Percentiles rank a stretch among this genome's conserved stretches.
Conservation (phyloP, 176 grass and related monocot species). For the Rhipidocladum racemiflorum region DNA sequence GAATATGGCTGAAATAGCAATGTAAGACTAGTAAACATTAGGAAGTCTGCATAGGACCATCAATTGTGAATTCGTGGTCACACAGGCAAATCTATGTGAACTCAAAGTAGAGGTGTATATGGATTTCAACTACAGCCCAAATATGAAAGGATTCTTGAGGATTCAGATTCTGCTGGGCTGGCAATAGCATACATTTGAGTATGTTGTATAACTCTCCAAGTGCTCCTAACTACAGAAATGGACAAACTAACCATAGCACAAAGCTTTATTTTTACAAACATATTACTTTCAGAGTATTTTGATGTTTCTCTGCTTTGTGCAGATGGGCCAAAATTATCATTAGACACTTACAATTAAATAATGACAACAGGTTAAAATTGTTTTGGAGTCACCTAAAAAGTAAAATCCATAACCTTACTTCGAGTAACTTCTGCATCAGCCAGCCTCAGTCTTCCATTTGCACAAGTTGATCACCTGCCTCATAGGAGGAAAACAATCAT, state of each 20-base stretch:
- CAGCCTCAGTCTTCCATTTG: no score
- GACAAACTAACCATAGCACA: background rate
- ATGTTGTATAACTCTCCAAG: background rate
- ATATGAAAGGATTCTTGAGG: no score
- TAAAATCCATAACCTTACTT: background rate
- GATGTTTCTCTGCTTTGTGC: conserved; percentile 19
- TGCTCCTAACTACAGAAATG: background rate
- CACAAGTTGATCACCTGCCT: conserved; percentile 16
- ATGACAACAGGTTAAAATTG: background rate
- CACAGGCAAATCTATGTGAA: no score
- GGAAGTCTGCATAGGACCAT: no score
- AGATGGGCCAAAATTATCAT: background rate
- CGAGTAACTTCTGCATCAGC: background rate
- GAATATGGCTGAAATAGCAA: background rate
- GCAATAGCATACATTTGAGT: background rate
- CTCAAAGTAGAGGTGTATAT: no score
- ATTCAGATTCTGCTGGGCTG: no score
- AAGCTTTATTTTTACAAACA: background rate
- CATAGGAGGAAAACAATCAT: background rate
- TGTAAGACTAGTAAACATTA: background rate
- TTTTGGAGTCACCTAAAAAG: background rate
- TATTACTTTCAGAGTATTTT: background rate
- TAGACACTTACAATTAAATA: background rate
- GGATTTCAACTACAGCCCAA: no score
- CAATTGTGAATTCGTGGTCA: no score